Evolutionary conservation across 1,139 yeast species (phyloP), one percentile per base, ranked within the genome.

Genomic region (Candida labiduridarum): DNA sequence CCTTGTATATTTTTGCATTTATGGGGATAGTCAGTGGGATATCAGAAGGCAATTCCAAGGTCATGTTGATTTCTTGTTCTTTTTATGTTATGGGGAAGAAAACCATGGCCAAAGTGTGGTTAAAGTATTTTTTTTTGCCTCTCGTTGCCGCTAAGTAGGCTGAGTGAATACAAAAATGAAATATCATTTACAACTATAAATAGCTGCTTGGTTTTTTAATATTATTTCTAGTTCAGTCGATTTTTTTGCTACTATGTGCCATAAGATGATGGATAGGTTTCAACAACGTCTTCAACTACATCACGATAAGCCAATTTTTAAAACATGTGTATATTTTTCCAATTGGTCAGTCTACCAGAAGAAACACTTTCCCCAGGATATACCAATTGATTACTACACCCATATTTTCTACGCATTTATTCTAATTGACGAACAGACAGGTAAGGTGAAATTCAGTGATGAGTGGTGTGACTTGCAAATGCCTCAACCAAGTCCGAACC

Each of bases 361-460:
- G 34, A 68, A 78, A 19, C 91, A 85, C 63, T 76, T 75, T 48
- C 92, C 95, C 0, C 70, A 70, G n/a, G 84, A 87, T 50, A 78
- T 91, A 10, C 90, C 92, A 2, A 63, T 76, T 2, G 65, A 75
- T 0, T 59, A 69, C 15, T 67, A 87, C 3, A 83, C 96, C 15
- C 89, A 89, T 57, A 66, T 92, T 2, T 84, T 85, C 61, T 92
- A 88, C 65, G 90, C 97, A 0, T 92, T 92, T 65, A 75, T 89
- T 49, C 71, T 78, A 38, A 77, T 90, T 9, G 81, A 85, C 55
- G 61, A 75, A 0, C 59, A 60, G 0, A 72, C 84, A 0, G 95
- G 96, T 0, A 67, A 62, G 4, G 75, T 87, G 7, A 64, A 65
- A 38, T 70, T 82, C 15, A 73, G 83, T 33, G 96, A 89, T 61